Percentiles rank a stretch among this genome's conserved stretches.
Evolutionary conservation across 2,329 filamentous ascomycete genomes (phyloP).

Genomic region (Colletotrichum paranaense): DNA sequence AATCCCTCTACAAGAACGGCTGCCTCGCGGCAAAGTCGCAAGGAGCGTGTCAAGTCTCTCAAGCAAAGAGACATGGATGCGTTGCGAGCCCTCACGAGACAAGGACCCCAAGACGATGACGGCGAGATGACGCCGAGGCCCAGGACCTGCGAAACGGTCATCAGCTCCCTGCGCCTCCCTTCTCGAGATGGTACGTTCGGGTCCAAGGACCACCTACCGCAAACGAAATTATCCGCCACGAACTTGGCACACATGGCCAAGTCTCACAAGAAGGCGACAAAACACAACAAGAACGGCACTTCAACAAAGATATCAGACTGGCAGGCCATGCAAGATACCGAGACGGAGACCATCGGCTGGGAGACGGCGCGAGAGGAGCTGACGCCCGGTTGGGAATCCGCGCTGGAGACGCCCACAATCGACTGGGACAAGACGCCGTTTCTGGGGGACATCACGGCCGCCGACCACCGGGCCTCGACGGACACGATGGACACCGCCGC

Average conservation of each 20-base stretch:
- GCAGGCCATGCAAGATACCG: conserved; percentile 22
- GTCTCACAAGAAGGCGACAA: neutral
- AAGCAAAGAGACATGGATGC: conserved; percentile 53
- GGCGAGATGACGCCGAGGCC: conserved; percentile 25
- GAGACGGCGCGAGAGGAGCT: conserved; percentile 25
- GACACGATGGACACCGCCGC: neutral
- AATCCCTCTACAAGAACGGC: conserved; percentile 29
- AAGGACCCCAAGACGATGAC: conserved; percentile 34
- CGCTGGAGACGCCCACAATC: conserved; percentile 16
- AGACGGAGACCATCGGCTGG: conserved; percentile 24
- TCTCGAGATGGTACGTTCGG: conserved; percentile 34
- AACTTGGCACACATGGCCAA: conserved; percentile 30
- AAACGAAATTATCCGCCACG: conserved; percentile 25
- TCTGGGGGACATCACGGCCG: neutral
- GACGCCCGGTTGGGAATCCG: conserved; percentile 25
- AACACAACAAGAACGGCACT: neutral
- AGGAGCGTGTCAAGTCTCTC: conserved; percentile 52
- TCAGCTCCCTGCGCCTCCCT: conserved; percentile 33
- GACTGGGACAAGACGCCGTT: conserved; percentile 15
- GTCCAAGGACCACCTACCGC: neutral
- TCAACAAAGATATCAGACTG: conserved; percentile 27
- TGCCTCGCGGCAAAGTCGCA: conserved; percentile 44
- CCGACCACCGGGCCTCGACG: neutral
- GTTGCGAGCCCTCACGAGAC: conserved; percentile 41
- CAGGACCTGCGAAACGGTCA: conserved; percentile 27